Percentiles rank a stretch among this genome's conserved stretches.
Evolutionary conservation across 805 yeast species (phyloP).

Genomic region (Hemisphaericaspora nanyangensis): DNA sequence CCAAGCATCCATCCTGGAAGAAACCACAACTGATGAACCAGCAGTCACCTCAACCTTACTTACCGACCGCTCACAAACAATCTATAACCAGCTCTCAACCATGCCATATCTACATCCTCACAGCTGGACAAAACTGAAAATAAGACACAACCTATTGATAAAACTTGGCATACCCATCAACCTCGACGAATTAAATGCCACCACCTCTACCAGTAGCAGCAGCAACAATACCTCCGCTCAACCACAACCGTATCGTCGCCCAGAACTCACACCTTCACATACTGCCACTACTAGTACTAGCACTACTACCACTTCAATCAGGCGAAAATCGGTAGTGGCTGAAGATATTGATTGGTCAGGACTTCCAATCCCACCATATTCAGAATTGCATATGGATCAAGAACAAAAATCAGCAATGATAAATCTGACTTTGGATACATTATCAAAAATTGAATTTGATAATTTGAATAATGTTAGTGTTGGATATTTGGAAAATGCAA

Average conservation of each 20-base stretch:
- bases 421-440: conserved; percentile 21
- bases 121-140: conserved; percentile 66
- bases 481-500: conserved; percentile 7
- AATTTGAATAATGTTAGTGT: conserved; percentile 26
- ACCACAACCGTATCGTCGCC: not conserved
- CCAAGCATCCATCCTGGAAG: conserved; percentile 3
- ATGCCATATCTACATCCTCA: conserved; percentile 51
- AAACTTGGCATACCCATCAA: conserved; percentile 73
- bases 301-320: conserved; percentile 4
- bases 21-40: too few relatives aligned
- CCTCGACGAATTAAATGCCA: conserved; percentile 48
- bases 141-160: conserved; percentile 59
- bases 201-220: conserved; percentile 1
- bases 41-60: conserved; percentile 14
- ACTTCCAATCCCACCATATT: conserved; percentile 34
- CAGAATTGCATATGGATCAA: conserved; percentile 23
- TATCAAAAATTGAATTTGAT: conserved; percentile 32
- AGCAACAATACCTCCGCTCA: too few relatives aligned
- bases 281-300: not conserved
- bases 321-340: conserved; percentile 22
- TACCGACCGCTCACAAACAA: conserved; percentile 32
- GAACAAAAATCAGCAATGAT: conserved; percentile 23
- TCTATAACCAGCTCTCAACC: conserved; percentile 46
- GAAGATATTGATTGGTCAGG: conserved; percentile 32
- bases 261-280: not conserved